Evolutionary conservation across 306 rosid genomes (phyloP).

Genomic region (Abrus pulchellus): DNA sequence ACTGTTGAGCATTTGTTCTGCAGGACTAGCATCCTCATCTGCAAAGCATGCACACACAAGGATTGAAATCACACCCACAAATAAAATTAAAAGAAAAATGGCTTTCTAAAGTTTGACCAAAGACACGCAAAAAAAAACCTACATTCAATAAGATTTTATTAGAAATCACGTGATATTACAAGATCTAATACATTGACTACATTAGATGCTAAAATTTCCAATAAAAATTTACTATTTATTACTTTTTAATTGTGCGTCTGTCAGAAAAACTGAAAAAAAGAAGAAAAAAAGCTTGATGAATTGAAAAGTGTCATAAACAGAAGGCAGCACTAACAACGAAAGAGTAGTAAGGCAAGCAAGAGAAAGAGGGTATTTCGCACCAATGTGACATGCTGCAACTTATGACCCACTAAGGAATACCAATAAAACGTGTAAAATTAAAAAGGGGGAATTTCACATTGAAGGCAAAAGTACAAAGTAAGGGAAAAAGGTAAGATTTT

Average conservation of each 20-base stretch:
- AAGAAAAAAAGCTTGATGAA: conserved; percentile 18
- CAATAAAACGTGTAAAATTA: background rate
- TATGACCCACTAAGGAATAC: background rate
- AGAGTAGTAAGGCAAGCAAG: conserved; percentile 12
- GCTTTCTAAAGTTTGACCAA: too few relatives aligned
- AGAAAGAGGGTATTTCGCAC: background rate
- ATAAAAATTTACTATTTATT: too few relatives aligned
- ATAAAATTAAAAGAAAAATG: background rate
- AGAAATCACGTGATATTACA: too few relatives aligned
- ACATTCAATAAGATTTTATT: too few relatives aligned
- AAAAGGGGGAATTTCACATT: conserved; percentile 33
- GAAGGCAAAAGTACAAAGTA: conserved; percentile 30
- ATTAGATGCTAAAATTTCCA: too few relatives aligned
- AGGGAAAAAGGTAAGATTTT: conserved; percentile 36
- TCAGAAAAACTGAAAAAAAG: background rate
- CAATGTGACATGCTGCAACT: too few relatives aligned
- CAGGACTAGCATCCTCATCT: conserved; percentile 53
- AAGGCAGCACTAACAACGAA: conserved; percentile 10
- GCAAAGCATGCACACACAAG: conserved; percentile 45
- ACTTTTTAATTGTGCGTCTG: too few relatives aligned
- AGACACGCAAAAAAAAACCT: too few relatives aligned
- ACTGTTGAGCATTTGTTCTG: conserved; percentile 52
- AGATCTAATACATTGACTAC: too few relatives aligned
- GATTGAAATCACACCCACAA: conserved; percentile 27
- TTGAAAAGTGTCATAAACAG: conserved; percentile 22